Base-by-base conservation (phyloP, 768 basidiomycete species). In the Tricholoma furcatifolium region DNA sequence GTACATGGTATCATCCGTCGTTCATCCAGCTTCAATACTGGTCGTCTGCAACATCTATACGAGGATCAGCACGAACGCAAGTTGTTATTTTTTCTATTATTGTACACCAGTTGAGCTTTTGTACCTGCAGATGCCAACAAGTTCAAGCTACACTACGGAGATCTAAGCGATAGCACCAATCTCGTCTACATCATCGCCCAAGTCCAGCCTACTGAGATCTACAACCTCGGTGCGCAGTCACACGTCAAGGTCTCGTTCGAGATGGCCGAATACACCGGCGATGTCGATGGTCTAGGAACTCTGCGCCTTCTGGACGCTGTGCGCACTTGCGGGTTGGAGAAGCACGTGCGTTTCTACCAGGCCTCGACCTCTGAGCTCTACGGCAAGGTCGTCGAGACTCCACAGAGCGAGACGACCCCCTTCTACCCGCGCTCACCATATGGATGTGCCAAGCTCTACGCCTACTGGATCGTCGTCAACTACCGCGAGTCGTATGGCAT, bases 191-290 rank as follows among this genome's bases (percentile, higher is more conserved):
- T 98, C 75, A 87, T 98, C 67, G 88, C 96, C 3, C 86, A 92
- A 62, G 93, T 97, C 50, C 90, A 90, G 69, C 95, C 95, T 2
- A 87, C 93, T 18, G 96, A 98, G 73, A 87, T 98, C 55, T 98
- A 97, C 83, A 98, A 98, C 71, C 87, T 98, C 47, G 95, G 93
- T 41, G 95, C 95, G 14, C 95, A 98, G 70, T 93, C 91, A 39
- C 95, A 98, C 74, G 95, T 98, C 77, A 98, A 98, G 71, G 95
- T 98, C 59, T 97, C 94, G 23, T 98, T 98, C 70, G 96, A 98
- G 71, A 96, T 98, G 93, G 92, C 95, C 21, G 95, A 98, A 72
- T 98, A 98, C 75, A 98, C 96, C 0, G 94, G 91, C 46, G 96
- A 98, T 65, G 95, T 98, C 44, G 95, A 98, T 62, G 95, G 87